phyloP scores from a whole-genome alignment of 495 filamentous ascomycete genomes.

The Penicillium pulvis region DNA sequence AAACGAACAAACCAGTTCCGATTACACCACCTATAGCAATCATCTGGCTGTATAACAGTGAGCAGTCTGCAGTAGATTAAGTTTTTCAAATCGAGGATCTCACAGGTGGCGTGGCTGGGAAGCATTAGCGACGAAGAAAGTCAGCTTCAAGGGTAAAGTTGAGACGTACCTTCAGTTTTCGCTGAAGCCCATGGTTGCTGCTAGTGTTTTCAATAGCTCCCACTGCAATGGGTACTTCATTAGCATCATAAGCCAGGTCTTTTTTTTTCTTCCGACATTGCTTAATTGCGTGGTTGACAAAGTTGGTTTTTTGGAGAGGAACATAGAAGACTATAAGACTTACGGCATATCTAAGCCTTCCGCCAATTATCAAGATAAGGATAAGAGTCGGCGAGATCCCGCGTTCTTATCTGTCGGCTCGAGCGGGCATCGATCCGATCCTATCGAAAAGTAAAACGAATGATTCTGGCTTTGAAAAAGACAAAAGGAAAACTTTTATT shows the following conservation, averaged over 20 bases:
- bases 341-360: too few species aligned
- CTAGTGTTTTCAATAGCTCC: constrained; percentile 12
- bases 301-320: not conserved
- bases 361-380: too few species aligned
- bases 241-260: constrained; percentile 9
- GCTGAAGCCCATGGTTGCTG: constrained; percentile 21
- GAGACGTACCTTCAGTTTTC: constrained; percentile 20
- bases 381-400: constrained; percentile 10
- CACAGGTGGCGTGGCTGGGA: constrained; percentile 25
- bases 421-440: too few species aligned
- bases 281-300: not conserved
- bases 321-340: too few species aligned
- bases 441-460: too few species aligned
- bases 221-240: constrained; percentile 17
- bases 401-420: constrained; percentile 8
- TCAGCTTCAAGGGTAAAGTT: not conserved
- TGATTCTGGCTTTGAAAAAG: not conserved
- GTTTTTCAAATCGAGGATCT: not conserved
- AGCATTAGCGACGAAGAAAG: not conserved
- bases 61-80: not conserved
- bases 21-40: constrained; percentile 29
- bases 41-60: constrained; percentile 19
- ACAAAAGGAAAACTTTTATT: not conserved
- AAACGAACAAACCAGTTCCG: constrained; percentile 29
- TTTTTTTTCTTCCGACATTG: constrained; percentile 13